Conservation (phyloP, 2,329 filamentous ascomycete species). For the Apiospora phragmitis region DNA sequence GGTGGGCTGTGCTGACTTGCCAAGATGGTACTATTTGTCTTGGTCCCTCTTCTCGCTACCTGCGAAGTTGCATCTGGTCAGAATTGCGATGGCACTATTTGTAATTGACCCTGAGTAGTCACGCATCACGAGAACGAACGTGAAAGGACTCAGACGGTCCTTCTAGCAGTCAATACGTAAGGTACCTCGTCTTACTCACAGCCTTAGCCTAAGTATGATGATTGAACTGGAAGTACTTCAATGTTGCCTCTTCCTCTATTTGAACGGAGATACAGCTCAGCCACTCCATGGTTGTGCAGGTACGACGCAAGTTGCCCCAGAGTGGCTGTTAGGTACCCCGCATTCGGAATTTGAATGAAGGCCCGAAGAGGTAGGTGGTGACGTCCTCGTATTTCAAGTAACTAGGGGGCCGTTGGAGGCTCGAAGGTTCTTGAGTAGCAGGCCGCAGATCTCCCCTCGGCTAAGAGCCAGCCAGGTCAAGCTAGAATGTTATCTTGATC, state of each 20-base stretch:
- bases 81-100: not conserved
- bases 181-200: too few relatives aligned
- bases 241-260: not conserved
- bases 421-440: not conserved
- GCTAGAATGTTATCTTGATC: not conserved
- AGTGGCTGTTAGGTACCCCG: not conserved
- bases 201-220: not conserved
- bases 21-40: not conserved
- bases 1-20: slow-evolving; percentile 2
- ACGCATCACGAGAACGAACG: too few relatives aligned
- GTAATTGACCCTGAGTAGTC: not conserved
- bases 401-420: not conserved
- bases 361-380: not conserved
- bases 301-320: not conserved
- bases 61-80: not conserved
- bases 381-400: not conserved
- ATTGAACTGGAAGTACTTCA: not conserved
- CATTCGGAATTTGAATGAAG: not conserved
- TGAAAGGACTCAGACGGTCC: too few relatives aligned
- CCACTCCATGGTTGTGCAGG: not conserved
- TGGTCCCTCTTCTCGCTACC: not conserved
- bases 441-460: not conserved
- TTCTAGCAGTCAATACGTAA: too few relatives aligned
- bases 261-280: not conserved
- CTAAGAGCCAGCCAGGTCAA: not conserved